These are phyloP conservation scores for Tylopilus sp. DNA, from an alignment of 768 basidiomycete species.

Conservation along the genomic window DNA sequence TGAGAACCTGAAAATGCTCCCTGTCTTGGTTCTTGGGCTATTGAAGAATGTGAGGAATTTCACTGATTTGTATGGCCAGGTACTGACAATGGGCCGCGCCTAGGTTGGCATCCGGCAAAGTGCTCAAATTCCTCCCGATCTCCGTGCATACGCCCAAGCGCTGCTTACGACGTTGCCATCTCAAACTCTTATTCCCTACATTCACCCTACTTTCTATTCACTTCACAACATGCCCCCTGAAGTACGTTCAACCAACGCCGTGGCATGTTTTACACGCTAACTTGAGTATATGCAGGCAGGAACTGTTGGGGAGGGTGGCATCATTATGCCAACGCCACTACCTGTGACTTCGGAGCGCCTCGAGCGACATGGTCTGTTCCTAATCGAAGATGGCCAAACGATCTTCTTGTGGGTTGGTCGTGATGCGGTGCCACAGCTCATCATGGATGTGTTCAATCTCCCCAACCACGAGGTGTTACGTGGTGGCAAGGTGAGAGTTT, in stretches of 20 bases:
- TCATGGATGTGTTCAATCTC: slow-evolving; percentile 92
- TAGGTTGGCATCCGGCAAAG: slow-evolving; percentile 95
- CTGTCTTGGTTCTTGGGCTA: slow-evolving; percentile 83
- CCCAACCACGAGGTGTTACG: slow-evolving; percentile 84
- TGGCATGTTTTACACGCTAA: slow-evolving; percentile 1
- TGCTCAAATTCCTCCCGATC: slow-evolving; percentile 94
- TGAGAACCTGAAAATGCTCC: slow-evolving; percentile 94
- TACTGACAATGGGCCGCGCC: neutral
- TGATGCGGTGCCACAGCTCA: slow-evolving; percentile 93
- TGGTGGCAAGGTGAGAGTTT: slow-evolving; percentile 76
- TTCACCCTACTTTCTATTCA: slow-evolving; percentile 94
- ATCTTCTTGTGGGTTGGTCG: slow-evolving; percentile 99
- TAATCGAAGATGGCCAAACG: slow-evolving; percentile 97
- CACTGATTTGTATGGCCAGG: neutral
- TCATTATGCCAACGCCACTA: slow-evolving; percentile 82
- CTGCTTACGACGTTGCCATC: slow-evolving; percentile 88
- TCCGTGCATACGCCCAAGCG: slow-evolving; percentile 92
- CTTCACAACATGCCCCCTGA: slow-evolving; percentile 95
- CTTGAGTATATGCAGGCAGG: slow-evolving; percentile 57
- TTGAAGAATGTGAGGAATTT: slow-evolving; percentile 83
- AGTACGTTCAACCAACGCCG: slow-evolving; percentile 39
- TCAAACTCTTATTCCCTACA: slow-evolving; percentile 87
- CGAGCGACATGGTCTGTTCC: slow-evolving; percentile 91
- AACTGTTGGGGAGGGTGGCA: slow-evolving; percentile 83
- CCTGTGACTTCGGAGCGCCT: slow-evolving; percentile 94